Evolutionary conservation across 495 filamentous ascomycete genomes (phyloP).

Genomic region (Entonaema liquescens): DNA sequence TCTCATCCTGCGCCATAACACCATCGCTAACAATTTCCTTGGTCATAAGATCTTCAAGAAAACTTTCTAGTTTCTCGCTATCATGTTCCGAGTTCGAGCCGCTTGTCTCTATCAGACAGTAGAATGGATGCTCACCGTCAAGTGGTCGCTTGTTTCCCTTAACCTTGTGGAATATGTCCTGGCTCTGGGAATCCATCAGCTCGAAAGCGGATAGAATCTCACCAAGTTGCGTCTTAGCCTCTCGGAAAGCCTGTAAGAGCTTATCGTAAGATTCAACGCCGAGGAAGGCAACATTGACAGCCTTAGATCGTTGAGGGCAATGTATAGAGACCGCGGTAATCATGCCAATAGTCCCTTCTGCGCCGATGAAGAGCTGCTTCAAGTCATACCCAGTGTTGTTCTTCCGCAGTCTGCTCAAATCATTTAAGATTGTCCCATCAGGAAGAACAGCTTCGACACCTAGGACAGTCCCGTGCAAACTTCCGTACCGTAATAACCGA

Average conservation of each 20-base stretch:
- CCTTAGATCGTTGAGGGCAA: slow-evolving; percentile 84
- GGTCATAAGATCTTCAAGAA: slow-evolving; percentile 90
- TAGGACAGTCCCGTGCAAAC: slow-evolving; percentile 89
- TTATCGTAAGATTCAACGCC: slow-evolving; percentile 87
- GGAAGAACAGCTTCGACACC: slow-evolving; percentile 93
- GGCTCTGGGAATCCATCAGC: slow-evolving; percentile 88
- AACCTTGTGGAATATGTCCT: slow-evolving; percentile 75
- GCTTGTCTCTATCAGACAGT: slow-evolving; percentile 95
- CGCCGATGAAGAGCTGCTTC: slow-evolving; percentile 96
- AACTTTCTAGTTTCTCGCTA: slow-evolving; percentile 80
- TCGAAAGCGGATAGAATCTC: slow-evolving; percentile 98
- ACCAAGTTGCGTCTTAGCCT: slow-evolving; percentile 86
- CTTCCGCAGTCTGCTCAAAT: slow-evolving; percentile 86
- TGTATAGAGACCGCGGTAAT: slow-evolving; percentile 89
- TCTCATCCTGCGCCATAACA: slow-evolving; percentile 89
- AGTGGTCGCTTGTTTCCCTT: slow-evolving; percentile 81
- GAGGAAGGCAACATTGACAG: slow-evolving; percentile 90
- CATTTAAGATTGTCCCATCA: slow-evolving; percentile 89
- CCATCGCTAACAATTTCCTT: slow-evolving; percentile 86
- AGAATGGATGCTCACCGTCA: slow-evolving; percentile 86
- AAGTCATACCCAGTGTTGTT: slow-evolving; percentile 98
- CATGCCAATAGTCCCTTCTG: slow-evolving; percentile 93
- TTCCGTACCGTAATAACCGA: slow-evolving; percentile 89
- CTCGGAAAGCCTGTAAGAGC: slow-evolving; percentile 79
- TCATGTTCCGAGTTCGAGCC: slow-evolving; percentile 95